Percentiles rank a stretch among this genome's conserved stretches.
These are phyloP conservation scores for Citrullus colocynthis DNA, from an alignment of 306 rosid species.

Conservation along the genomic window DNA sequence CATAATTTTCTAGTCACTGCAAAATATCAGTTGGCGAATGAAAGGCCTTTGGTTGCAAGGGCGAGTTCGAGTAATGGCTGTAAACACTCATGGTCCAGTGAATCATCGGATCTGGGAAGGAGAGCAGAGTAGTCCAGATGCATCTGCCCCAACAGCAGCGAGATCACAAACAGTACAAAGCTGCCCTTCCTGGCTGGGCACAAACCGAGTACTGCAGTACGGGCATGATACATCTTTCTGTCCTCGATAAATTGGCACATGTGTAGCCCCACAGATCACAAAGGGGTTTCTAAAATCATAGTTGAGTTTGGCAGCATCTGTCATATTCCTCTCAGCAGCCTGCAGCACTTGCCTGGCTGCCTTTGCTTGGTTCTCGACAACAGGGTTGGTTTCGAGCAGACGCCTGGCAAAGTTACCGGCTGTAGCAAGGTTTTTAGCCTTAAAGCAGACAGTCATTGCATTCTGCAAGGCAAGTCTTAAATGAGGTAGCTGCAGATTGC, in stretches of 20 bases:
- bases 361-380: slow-evolving; percentile 67
- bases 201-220: slow-evolving; percentile 73
- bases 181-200: slow-evolving; percentile 17
- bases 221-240: slow-evolving; percentile 84
- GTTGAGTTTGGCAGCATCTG: slow-evolving; percentile 56
- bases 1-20: not conserved
- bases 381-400: slow-evolving; percentile 83
- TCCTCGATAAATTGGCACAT: slow-evolving; percentile 82
- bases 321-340: slow-evolving; percentile 87
- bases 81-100: not conserved
- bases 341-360: slow-evolving; percentile 76
- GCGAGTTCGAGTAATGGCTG: not conserved
- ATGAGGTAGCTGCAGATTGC: slow-evolving; percentile 90
- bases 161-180: slow-evolving; percentile 53
- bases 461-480: slow-evolving; percentile 69
- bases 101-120: slow-evolving; percentile 73
- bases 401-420: slow-evolving; percentile 87
- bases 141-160: slow-evolving; percentile 73
- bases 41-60: not conserved
- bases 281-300: slow-evolving; percentile 91
- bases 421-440: slow-evolving; percentile 72
- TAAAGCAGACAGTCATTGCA: slow-evolving; percentile 68
- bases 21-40: not conserved
- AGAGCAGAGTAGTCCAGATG: slow-evolving; percentile 83
- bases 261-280: slow-evolving; percentile 80